Percentiles rank a stretch among this genome's conserved stretches.
These are phyloP conservation scores for Sphagnum tenellum DNA, from an alignment of 225 moss, liverwort and hornwort genomes.

Conservation along the genomic window DNA sequence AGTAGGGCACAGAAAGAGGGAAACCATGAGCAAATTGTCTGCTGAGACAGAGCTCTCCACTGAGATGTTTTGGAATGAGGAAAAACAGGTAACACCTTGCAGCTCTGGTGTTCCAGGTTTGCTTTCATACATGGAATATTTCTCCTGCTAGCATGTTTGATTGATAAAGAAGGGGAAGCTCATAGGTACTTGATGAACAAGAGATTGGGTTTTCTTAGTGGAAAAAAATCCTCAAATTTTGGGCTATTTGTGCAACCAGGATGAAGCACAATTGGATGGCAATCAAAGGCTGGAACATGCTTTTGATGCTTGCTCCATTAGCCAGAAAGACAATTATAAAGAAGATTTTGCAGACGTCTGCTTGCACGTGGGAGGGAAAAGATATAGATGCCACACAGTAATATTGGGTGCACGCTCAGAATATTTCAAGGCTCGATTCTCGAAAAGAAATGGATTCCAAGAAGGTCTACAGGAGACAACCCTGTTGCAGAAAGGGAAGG, in stretches of 20 bases:
- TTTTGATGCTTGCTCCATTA: conserved; percentile 36
- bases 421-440: conserved; percentile 87
- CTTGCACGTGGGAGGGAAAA: conserved; percentile 54
- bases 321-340: conserved; percentile 32
- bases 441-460: conserved; percentile 43
- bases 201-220: too few relatives aligned
- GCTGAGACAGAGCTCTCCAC: too few relatives aligned
- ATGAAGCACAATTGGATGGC: conserved; percentile 11
- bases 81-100: too few relatives aligned
- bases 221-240: too few relatives aligned
- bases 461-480: conserved; percentile 23
- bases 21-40: not conserved
- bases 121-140: too few relatives aligned
- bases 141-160: too few relatives aligned
- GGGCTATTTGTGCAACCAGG: conserved; percentile 8
- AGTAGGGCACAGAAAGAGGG: not conserved
- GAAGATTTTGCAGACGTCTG: conserved; percentile 71
- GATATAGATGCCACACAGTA: conserved; percentile 69
- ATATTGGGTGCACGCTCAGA: conserved; percentile 68
- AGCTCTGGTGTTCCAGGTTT: too few relatives aligned
- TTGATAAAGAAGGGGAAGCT: too few relatives aligned
- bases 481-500: conserved; percentile 11
- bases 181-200: too few relatives aligned
- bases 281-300: conserved; percentile 33
- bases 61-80: too few relatives aligned